Percentiles rank a stretch among this genome's conserved stretches.
Conservation (phyloP, 805 yeast genomes). For the Yamadazyma nakazawae region DNA sequence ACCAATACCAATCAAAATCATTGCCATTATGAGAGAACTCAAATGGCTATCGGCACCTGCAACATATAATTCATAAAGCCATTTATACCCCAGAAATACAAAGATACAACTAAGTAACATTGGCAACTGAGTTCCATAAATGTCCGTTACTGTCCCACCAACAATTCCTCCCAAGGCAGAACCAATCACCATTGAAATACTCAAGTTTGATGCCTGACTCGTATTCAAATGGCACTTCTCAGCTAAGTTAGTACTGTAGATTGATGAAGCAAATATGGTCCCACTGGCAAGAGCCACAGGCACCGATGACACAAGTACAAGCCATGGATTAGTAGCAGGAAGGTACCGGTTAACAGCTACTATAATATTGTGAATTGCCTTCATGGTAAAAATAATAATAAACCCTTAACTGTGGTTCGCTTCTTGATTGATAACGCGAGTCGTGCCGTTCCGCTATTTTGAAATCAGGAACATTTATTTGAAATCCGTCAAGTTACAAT, state of each 20-base stretch:
- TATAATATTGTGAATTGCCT: conserved; percentile 9
- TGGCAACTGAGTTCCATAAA: conserved; percentile 33
- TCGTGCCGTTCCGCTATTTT: not conserved
- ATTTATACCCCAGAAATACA: conserved; percentile 26
- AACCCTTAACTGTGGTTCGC: not conserved
- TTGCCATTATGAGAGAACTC: conserved; percentile 19
- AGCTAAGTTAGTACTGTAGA: conserved; percentile 31
- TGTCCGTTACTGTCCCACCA: conserved; percentile 31
- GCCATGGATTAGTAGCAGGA: conserved; percentile 27
- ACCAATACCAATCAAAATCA: conserved; percentile 32
- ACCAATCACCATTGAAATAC: conserved; percentile 29
- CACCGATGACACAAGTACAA: conserved; percentile 22
- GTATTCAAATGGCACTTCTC: conserved; percentile 26
- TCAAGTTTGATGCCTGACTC: conserved; percentile 28
- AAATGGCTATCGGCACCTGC: conserved; percentile 18
- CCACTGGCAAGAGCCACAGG: conserved; percentile 35
- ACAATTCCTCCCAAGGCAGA: conserved; percentile 31
- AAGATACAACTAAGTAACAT: conserved; percentile 24
- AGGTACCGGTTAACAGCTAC: conserved; percentile 18
- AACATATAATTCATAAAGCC: conserved; percentile 23
- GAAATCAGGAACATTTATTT: too few relatives aligned
- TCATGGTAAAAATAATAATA: conserved; percentile 5
- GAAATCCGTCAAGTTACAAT: too few relatives aligned
- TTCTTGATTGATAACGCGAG: not conserved
- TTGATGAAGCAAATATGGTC: conserved; percentile 32